Evolutionary conservation across 768 basidiomycete genomes (phyloP), one percentile per base, ranked within the genome.

Genomic region (Calvatia gigantea): DNA sequence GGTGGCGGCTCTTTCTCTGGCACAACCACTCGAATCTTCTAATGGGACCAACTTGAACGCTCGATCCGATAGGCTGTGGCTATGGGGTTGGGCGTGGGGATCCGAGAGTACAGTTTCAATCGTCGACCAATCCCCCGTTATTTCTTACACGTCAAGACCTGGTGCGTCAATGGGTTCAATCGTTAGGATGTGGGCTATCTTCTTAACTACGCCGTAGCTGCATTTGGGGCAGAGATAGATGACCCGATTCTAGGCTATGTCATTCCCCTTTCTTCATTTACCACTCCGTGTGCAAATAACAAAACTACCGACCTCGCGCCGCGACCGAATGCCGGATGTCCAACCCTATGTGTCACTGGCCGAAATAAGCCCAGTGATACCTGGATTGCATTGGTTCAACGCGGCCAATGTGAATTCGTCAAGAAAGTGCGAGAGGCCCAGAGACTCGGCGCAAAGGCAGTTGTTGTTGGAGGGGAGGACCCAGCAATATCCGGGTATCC

Each of bases 361-460:
- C 71, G 77, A 2, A 65, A 81, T 57, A 69, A 75, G 15, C 91
- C 90, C 19, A 75, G 78, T 11, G 91, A 92, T 54, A 75, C 84
- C 8, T 95, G 92, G 89, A 91, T 98, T 67, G 96, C 93, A 0
- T 79, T 98, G 47, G 86, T 97, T 0, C 89, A 96, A 68, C 77
- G 96, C 37, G 95, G 95, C 1, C 73, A 83, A 50, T 98, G 96
- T 68, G 85, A 93, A 56, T 98, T 98, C 66, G 87, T 91, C 9
- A 87, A 85, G 64, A 98, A 98, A 75, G 91, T 85, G 33, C 73
- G 87, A 45, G 83, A 85, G 61, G 88, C 86, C 6, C 80, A 85
- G 65, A 67, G 77, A 41, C 73, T 91, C 19, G 94, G 94, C 8
- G 94, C 95, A 4, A 82, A 76, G 62, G 96, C 87, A 3, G 86